phyloP scores from a whole-genome alignment of 306 rosid genomes.

The Cucurbita maxima region DNA sequence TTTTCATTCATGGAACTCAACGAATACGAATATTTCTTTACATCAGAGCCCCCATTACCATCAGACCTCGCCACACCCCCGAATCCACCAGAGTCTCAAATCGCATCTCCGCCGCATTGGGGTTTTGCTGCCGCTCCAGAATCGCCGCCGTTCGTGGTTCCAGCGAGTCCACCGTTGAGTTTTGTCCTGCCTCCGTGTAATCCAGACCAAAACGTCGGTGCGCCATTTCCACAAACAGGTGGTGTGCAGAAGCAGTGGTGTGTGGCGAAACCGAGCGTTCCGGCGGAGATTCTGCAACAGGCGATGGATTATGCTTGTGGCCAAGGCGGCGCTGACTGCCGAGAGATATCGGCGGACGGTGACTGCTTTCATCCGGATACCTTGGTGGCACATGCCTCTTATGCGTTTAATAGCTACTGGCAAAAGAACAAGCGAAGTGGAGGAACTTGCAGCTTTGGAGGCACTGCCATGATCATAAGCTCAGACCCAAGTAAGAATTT shows the following conservation, averaged over 20 bases:
- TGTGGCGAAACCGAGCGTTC: slow-evolving; percentile 88
- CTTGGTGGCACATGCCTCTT: slow-evolving; percentile 74
- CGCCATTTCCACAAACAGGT: slow-evolving; percentile 32
- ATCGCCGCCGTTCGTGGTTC: slow-evolving; percentile 16
- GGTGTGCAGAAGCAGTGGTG: slow-evolving; percentile 61
- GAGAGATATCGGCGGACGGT: slow-evolving; percentile 47
- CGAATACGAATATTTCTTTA: slow-evolving; percentile 15
- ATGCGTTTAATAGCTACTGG: slow-evolving; percentile 87
- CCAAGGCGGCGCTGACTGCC: slow-evolving; percentile 69
- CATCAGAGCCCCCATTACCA: slow-evolving; percentile 40
- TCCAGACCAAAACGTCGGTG: slow-evolving; percentile 20
- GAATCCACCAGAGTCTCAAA: slow-evolving; percentile 27
- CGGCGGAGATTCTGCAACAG: slow-evolving; percentile 50
- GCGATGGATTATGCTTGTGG: slow-evolving; percentile 91
- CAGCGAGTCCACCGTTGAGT: slow-evolving; percentile 42
- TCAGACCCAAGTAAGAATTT: slow-evolving; percentile 69
- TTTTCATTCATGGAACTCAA: slow-evolving; percentile 13
- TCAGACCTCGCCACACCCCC: slow-evolving; percentile 31
- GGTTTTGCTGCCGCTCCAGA: slow-evolving; percentile 28
- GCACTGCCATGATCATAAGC: slow-evolving; percentile 73
- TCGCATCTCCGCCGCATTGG: slow-evolving; percentile 30
- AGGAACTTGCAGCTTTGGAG: slow-evolving; percentile 82
- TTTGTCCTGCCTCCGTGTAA: slow-evolving; percentile 53
- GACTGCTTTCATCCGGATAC: slow-evolving; percentile 57
- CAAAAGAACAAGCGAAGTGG: slow-evolving; percentile 83